Evolutionary conservation across 768 basidiomycete genomes (phyloP).

Genomic region (Hericium rajendrae): DNA sequence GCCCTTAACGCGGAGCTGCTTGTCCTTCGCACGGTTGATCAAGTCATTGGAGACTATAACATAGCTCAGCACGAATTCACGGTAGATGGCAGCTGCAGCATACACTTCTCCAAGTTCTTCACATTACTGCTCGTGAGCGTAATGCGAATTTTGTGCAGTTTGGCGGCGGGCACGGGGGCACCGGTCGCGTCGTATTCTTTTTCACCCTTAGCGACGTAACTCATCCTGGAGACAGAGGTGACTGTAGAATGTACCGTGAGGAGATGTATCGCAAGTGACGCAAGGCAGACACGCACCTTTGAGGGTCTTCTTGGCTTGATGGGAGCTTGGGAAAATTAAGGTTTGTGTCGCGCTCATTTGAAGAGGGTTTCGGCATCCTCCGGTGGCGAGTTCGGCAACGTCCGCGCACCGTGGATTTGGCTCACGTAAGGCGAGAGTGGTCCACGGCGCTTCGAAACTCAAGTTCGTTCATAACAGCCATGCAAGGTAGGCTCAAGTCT

Average conservation of each 20-base stretch:
- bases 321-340: background rate
- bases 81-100: slow-evolving; percentile 14
- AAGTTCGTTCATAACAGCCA: slow-evolving; percentile 10
- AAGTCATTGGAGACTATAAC: slow-evolving; percentile 83
- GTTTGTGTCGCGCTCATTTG: background rate
- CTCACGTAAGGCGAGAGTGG: too few species aligned
- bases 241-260: slow-evolving; percentile 66
- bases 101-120: slow-evolving; percentile 97
- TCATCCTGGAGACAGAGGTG: slow-evolving; percentile 48
- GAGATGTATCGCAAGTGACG: slow-evolving; percentile 28
- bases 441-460: too few species aligned
- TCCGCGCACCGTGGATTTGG: background rate
- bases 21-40: slow-evolving; percentile 98
- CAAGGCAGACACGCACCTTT: slow-evolving; percentile 2
- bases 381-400: background rate
- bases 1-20: slow-evolving; percentile 98
- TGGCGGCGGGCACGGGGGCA: slow-evolving; percentile 73
- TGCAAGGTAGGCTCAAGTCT: slow-evolving; percentile 30
- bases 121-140: slow-evolving; percentile 98
- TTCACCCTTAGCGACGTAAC: slow-evolving; percentile 98
- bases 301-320: slow-evolving; percentile 1
- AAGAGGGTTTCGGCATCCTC: background rate
- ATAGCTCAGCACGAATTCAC: background rate
- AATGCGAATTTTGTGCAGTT: slow-evolving; percentile 99
- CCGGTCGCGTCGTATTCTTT: slow-evolving; percentile 96